phyloP scores from a whole-genome alignment of 495 filamentous ascomycete genomes.

The Bacidia gigantensis region DNA sequence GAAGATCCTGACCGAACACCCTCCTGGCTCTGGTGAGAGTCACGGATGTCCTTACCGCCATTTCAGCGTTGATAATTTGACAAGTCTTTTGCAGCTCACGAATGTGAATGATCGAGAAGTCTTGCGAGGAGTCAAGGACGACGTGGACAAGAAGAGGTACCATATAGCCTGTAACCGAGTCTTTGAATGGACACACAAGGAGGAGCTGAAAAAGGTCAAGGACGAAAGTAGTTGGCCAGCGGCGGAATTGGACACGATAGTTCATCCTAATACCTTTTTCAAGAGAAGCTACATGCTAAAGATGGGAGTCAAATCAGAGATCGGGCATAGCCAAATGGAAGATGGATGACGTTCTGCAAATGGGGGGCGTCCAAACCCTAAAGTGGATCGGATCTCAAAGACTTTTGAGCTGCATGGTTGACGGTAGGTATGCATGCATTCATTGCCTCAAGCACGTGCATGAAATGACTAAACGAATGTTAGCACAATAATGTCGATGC shows the following conservation, averaged over 20 bases:
- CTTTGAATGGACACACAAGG: slow-evolving; percentile 76
- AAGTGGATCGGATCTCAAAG: too few relatives aligned
- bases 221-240: slow-evolving; percentile 64
- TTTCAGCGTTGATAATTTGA: slow-evolving; percentile 75
- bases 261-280: slow-evolving; percentile 97
- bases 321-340: slow-evolving; percentile 1
- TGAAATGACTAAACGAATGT: too few relatives aligned
- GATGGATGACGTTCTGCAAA: too few relatives aligned
- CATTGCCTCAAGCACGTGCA: too few relatives aligned
- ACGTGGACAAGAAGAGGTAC: slow-evolving; percentile 75
- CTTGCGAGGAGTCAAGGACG: slow-evolving; percentile 68
- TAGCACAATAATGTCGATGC: too few relatives aligned
- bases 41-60: slow-evolving; percentile 96
- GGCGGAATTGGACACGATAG: slow-evolving; percentile 82
- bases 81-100: slow-evolving; percentile 52
- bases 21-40: slow-evolving; percentile 67
- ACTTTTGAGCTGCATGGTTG: too few relatives aligned
- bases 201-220: slow-evolving; percentile 79
- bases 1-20: slow-evolving; percentile 77
- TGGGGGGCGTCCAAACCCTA: too few relatives aligned
- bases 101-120: slow-evolving; percentile 68
- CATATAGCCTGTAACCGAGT: slow-evolving; percentile 97
- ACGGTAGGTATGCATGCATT: too few relatives aligned
- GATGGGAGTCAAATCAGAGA: slow-evolving; percentile 33
- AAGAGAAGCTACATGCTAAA: slow-evolving; percentile 82